Base-by-base conservation (phyloP, 768 basidiomycete species). In the Mycena venus region DNA sequence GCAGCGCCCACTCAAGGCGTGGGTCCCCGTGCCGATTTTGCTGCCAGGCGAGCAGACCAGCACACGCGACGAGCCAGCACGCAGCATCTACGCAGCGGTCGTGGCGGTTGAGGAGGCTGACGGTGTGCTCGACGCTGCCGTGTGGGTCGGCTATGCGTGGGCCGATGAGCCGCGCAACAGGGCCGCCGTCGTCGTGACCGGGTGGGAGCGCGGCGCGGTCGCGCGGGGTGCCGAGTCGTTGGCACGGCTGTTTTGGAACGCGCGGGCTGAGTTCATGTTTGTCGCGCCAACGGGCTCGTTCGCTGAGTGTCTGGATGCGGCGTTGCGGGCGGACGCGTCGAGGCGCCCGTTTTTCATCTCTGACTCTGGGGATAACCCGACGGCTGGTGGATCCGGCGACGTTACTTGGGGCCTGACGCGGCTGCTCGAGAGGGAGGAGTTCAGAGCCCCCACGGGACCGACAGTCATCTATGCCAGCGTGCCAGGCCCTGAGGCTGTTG, bases 301-400 rank as follows among this genome's bases (percentile, higher is more conserved):
- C 27, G 60, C 60, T 25, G 60, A 61, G 60, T 61, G 60, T 61
- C 60, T 61, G 25, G 60, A 61, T 61, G 60, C 60, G 38, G 60
- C 60, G 38, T 40, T 61, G 60, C 60, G 27, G 36, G 60, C 60
- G 60, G 60, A 61, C 60, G 60, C 60, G 38, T 40, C 60, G 40
- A 61, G 60, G 60, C 60, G 60, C 60, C 60, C 60, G 38, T 61
- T 61, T 61, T 61, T 61, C 60, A 61, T 61, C 60, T 61, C 60
- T 27, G 60, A 61, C 60, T 61, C 60, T 61, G 60, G 60, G 60
- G 60, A 61, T 61, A 61, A 61, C 60, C 60, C 60, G 40, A 61
- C 60, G 38, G 60, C 60, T 44, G 60, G 60, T 40, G 60, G 60
- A 61, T 61, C 60, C 60, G 60, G 60, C 60, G 60, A 61, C 40